phyloP scores from a whole-genome alignment of 2,329 filamentous ascomycete genomes.

The Colletotrichum aenigma region DNA sequence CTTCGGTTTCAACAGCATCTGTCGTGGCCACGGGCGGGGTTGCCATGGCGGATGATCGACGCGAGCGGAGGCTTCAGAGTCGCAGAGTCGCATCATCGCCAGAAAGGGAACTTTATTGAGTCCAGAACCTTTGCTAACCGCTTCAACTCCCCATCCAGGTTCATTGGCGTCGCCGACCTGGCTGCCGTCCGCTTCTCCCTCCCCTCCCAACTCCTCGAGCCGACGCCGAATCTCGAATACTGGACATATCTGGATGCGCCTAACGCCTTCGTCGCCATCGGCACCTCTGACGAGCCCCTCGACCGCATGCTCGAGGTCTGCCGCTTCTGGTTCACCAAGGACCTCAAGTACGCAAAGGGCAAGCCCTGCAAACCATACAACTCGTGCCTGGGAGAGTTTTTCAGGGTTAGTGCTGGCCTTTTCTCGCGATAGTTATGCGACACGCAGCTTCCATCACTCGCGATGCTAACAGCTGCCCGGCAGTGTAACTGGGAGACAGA shows the following conservation, averaged over 20 bases:
- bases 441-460: not conserved
- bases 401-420: conserved; percentile 67
- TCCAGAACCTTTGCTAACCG: not conserved
- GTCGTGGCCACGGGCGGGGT: not conserved
- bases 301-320: conserved; percentile 95
- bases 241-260: conserved; percentile 98
- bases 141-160: conserved; percentile 56
- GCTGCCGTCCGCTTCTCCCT: conserved; percentile 95
- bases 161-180: conserved; percentile 95
- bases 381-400: conserved; percentile 95
- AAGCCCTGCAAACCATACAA: conserved; percentile 99
- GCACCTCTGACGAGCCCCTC: conserved; percentile 87
- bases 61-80: not conserved
- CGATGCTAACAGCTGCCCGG: not conserved
- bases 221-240: conserved; percentile 96
- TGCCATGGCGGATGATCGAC: not conserved
- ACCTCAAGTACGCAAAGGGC: conserved; percentile 97
- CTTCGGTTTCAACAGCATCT: not conserved
- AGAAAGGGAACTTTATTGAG: not conserved
- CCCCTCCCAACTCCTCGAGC: conserved; percentile 92
- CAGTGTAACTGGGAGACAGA: conserved; percentile 96
- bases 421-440: not conserved
- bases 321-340: conserved; percentile 98
- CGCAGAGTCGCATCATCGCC: not conserved
- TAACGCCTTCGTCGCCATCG: conserved; percentile 82